Conservation (phyloP, 805 yeast genomes). For the Zygosaccharomyces bisporus region DNA sequence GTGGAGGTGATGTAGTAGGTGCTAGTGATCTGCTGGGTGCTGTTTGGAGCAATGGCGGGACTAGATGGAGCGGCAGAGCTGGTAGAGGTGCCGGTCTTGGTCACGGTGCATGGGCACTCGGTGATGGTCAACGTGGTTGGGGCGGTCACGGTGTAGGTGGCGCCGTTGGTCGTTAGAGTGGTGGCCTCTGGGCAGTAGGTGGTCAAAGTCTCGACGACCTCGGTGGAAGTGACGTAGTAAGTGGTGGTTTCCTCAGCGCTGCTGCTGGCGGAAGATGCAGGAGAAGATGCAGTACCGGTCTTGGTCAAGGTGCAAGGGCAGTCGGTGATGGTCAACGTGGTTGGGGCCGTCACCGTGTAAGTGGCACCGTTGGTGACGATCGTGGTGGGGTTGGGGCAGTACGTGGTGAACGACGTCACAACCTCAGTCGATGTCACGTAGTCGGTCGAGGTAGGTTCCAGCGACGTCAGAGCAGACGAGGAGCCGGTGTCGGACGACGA, state of each 20-base stretch:
- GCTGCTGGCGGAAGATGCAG: background rate
- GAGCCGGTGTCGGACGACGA: background rate
- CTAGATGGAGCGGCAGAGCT: background rate
- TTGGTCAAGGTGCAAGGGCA: conserved; percentile 64
- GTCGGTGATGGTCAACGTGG: conserved; percentile 82
- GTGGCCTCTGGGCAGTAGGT: conserved; percentile 84
- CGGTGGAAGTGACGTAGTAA: conserved; percentile 31
- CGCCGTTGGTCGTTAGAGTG: conserved; percentile 56
- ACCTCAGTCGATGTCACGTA: conserved; percentile 32
- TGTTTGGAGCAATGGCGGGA: too few species aligned
- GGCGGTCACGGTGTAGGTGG: conserved; percentile 67
- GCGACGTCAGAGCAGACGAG: background rate
- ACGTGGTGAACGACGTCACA: conserved; percentile 71
- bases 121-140: conserved; percentile 14
- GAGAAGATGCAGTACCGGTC: conserved; percentile 17
- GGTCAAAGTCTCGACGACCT: conserved; percentile 64
- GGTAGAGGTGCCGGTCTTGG: background rate
- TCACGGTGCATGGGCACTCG: background rate
- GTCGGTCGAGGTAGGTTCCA: background rate
- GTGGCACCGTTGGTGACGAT: conserved; percentile 62
- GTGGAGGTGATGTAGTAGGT: conserved; percentile 29
- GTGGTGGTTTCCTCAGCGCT: conserved; percentile 1
- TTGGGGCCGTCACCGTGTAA: conserved; percentile 71
- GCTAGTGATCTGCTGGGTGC: too few species aligned
- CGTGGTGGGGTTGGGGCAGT: conserved; percentile 75